Evolutionary conservation across 1,284 basidiomycete genomes (phyloP), one percentile per base, ranked within the genome.

Genomic region (Cutaneotrichosporon cavernicola): DNA sequence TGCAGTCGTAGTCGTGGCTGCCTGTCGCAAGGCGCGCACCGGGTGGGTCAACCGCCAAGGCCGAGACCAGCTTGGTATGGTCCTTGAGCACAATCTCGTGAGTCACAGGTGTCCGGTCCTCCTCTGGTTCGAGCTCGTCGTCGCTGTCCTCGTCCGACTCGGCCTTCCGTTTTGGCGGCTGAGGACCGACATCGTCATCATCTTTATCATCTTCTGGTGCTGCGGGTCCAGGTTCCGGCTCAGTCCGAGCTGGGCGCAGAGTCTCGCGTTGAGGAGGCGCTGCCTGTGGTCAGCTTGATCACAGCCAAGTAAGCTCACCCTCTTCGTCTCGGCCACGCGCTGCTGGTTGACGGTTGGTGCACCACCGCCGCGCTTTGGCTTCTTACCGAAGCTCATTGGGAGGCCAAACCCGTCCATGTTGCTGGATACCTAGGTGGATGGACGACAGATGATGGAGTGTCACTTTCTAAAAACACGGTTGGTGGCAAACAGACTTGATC

Each of bases 1-100:
- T 98, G 81, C 91, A 89, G 79, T 96, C 92, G 76, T 98, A 98
- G 81, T 99, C 97, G 80, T 97, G 90, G 18, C 90, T 91, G 11
- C 97, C 97, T 2, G 92, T 91, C 7, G 91, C 83, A 34, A 99
- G 83, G 34, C 97, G 88, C 4, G 95, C 92, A 56, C 97, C 97
- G 14, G 94, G 91, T 0, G 92, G 89, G 77, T 99, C 97, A 47
- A 99, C 83, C 0, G 92, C 86, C 31, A 99, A 83, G 1, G 96
- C 93, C 5, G 94, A 92, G 26, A 98, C 87, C 56, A 96, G 91
- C 83, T 97, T 99, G 18, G 87, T 89, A 77, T 99, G 96, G 79
- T 97, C 93, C 76, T 95, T 94, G 73, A 99, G 84, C 14, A 86
- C 80, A 63, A 96, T 86, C 82, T 97, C 92, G 76, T 97, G 93